Conservation (phyloP, 768 basidiomycete genomes). For the Pleurotus sapidus region DNA sequence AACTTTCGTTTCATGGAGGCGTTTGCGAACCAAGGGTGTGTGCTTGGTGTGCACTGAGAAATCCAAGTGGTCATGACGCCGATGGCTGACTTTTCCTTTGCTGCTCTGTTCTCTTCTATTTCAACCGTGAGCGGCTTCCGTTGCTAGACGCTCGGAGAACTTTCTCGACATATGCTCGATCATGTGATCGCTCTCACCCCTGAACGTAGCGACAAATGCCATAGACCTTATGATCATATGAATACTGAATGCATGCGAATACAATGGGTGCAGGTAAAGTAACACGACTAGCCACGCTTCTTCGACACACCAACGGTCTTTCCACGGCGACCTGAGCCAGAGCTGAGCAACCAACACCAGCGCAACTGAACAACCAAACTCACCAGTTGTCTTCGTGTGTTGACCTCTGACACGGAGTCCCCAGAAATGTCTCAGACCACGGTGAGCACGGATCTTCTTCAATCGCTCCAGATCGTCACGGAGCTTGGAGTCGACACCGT, state of each 20-base stretch:
- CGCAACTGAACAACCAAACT: constrained; percentile 18
- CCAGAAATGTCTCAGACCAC: constrained; percentile 91
- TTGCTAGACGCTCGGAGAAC: neutral
- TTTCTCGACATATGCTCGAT: constrained; percentile 3
- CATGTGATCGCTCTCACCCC: neutral
- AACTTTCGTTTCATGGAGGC: constrained; percentile 39
- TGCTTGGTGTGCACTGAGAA: constrained; percentile 23
- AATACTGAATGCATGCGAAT: too few relatives aligned
- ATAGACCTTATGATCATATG: neutral
- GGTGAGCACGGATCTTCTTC: constrained; percentile 98
- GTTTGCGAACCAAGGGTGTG: constrained; percentile 44
- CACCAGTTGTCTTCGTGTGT: constrained; percentile 98
- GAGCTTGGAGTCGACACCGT: constrained; percentile 95
- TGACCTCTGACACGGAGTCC: constrained; percentile 96
- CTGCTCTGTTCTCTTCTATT: neutral
- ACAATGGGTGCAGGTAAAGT: constrained; percentile 1
- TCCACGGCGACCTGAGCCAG: constrained; percentile 74
- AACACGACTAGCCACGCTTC: constrained; percentile 57
- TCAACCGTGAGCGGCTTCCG: neutral
- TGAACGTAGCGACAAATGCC: neutral
- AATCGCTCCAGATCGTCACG: constrained; percentile 97
- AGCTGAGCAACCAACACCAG: neutral
- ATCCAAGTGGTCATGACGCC: constrained; percentile 12
- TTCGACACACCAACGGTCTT: constrained; percentile 97
- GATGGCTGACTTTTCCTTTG: neutral